Evolutionary conservation across 371 early-diverging fungal species (phyloP).

Genomic region (Rhizopus stolonifer): DNA sequence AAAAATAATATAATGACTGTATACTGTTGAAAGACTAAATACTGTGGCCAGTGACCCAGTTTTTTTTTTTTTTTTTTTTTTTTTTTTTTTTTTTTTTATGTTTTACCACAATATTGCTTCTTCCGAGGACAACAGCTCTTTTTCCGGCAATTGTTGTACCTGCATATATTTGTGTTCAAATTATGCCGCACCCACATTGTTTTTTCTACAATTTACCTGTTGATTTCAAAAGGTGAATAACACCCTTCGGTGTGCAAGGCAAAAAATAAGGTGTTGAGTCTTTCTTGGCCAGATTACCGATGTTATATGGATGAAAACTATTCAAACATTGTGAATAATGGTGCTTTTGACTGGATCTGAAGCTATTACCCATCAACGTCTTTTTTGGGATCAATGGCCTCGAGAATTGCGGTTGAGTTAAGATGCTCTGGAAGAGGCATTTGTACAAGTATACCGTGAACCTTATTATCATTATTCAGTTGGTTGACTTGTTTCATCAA

Average conservation of each 20-base stretch:
- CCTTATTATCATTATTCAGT: slow-evolving; percentile 73
- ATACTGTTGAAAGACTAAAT: too few relatives aligned
- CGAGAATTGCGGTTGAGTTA: slow-evolving; percentile 74
- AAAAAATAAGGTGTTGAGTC: slow-evolving; percentile 75
- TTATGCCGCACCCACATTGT: neutral
- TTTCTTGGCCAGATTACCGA: slow-evolving; percentile 86
- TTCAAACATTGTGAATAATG: neutral
- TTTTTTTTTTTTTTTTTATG: too few relatives aligned
- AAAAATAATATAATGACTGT: too few relatives aligned
- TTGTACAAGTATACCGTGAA: slow-evolving; percentile 94
- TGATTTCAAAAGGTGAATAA: slow-evolving; percentile 78
- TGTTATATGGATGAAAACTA: slow-evolving; percentile 87
- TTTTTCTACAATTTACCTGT: slow-evolving; percentile 25
- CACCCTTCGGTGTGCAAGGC: slow-evolving; percentile 94
- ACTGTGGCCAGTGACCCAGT: too few relatives aligned
- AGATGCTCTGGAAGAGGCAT: slow-evolving; percentile 91
- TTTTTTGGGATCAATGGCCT: slow-evolving; percentile 81
- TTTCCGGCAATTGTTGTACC: slow-evolving; percentile 20
- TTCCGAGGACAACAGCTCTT: slow-evolving; percentile 86
- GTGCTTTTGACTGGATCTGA: neutral
- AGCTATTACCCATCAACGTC: slow-evolving; percentile 89
- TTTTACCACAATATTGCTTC: slow-evolving; percentile 82
- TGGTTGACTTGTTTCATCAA: slow-evolving; percentile 56
- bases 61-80: too few relatives aligned
- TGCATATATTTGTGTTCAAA: neutral